Evolutionary conservation across 305 asterid genomes (phyloP), one percentile per base, ranked within the genome.

Genomic region (Ilex paraguariensis): DNA sequence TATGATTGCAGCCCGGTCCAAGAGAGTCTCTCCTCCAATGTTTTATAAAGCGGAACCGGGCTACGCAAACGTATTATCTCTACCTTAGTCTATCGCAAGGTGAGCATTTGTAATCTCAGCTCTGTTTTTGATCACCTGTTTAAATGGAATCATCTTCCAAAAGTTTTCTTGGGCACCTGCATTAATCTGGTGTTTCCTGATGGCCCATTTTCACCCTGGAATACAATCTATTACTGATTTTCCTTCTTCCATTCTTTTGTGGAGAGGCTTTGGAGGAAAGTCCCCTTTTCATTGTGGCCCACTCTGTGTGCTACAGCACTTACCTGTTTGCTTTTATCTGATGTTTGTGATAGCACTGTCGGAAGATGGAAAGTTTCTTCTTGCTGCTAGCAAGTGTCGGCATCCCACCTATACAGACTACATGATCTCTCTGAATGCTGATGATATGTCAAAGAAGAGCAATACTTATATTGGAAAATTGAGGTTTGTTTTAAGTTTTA

Each of bases 321-420:
- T 17, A 66, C 31, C 57, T 21, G 31, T 59, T 51, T 67, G 14
- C 6, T 31, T 66, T 2, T 42, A 51, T 30, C 53, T 66, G 63
- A 60, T 72, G 61, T 66, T 55, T 73, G 49, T 70, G 66, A 73
- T 95, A 93, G 99, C 95, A 0, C 79, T 88, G 71, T 91, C 88
- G 6, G 96, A 85, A 73, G 91, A 90, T 45, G 99, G 99, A 45
- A 93, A 93, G 90, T 84, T 90, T 70, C 89, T 93, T 64, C 95
- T 93, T 45, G 82, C 97, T 70, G 97, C 97, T 65, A 87, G 90
- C 59, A 87, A 81, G 80, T 82, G 64, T 73, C 80, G 95, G 82
- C 84, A 88, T 32, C 67, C 96, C 36, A 90, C 96, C 42, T 87
- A 86, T 73, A 86, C 99, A 2, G 99, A 90, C 69, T 90, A 87